Base-by-base conservation (phyloP, 176 grass and related monocot genomes). In the Raddia guianensis region DNA sequence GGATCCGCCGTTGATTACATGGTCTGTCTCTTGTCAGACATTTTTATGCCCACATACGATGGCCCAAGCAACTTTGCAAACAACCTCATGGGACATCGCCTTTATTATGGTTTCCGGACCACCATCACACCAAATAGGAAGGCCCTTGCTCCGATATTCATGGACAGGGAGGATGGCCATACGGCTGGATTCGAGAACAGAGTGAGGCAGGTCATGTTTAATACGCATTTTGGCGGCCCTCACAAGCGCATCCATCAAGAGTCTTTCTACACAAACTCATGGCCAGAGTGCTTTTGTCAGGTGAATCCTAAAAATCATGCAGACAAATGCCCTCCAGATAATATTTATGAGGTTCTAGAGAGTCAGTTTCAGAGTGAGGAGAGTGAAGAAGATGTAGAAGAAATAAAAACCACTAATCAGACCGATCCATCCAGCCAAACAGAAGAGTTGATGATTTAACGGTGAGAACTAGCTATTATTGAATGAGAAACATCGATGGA, bases 11-110 rank as follows among this genome's bases (percentile, higher is more conserved):
- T 99, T 73, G 96, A 99, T 79, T 99, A 95, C 84, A 99, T 99
- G 96, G 96, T 99, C 54, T 99, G 96, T 63, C 90, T 99, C 49
- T 72, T 95, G 19, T 99, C 96, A 2, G 96, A 99, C 78, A 95
- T 99, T 85, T 99, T 99, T 74, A 79, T 99, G 12, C 92, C 96
- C 3, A 95, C 96, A n/a, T 99, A 99, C 60, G 92, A 95, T 60
- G 96, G 96, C 50, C 96, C 93, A 13, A 99, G 96, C 83, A 99
- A 99, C 81, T 99, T 99, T 32, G 96, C 96, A 27, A 99, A 99
- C 88, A 99, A 95, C 46, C 91, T 95, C 49, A 93, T 99, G 96
- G 96, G 96, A 2, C 96, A 99, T 71, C 93, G 96, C 67, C 49
- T 95, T 51, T 99, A 95, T 78, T 91, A 91, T 42, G 96, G 96